Base-by-base conservation (phyloP, 805 yeast species). In the Saccharomycopsis lassenensis region DNA sequence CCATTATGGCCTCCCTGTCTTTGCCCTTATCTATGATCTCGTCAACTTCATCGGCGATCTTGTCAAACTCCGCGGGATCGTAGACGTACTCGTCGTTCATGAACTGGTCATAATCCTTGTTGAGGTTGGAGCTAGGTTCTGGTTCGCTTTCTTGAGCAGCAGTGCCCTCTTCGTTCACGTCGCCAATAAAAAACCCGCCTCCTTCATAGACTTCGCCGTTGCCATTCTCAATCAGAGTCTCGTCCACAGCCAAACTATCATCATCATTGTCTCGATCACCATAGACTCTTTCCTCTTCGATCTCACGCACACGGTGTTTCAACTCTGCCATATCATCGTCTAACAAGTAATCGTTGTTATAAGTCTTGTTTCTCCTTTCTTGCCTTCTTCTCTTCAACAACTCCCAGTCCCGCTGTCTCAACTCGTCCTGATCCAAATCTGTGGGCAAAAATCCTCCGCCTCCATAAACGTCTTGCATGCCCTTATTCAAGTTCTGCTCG, bases 171-270 rank as follows among this genome's bases (percentile, higher is more conserved):
- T 21, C 31, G 4, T 10, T 15, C 24, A 11, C 12, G n/a, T 23
- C 31, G 14, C 21, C 23, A 8, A 7, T 19, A 3, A 50, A n/a
- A 34, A 53, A 54, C 10, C 57, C 58, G 12, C 57, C 60, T 6
- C 46, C 56, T 11, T 40, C 29, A 5, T 39, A 18, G n/a, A 5
- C 39, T 8, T 37, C 38, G 19, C 19, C 40, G 2, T 39, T 37
- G 16, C 30, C 39, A 14, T 35, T 29, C 15, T 32, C 29, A 23
- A 23, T 29, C 26, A 17, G 16, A 7, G 17, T 27, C 25, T 15
- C 31, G 32, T 31, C 39, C 16, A 22, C 30, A 16, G 24, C 15
- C 14, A 31, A 32, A 4, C 23, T 29, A 16, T 24, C 35, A 31
- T 37, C 36, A 12, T 33, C 22, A 24, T 41, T 42, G 7, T 38